Conservation (phyloP, 2,329 filamentous ascomycete genomes). For the Aspergillus flavus region DNA sequence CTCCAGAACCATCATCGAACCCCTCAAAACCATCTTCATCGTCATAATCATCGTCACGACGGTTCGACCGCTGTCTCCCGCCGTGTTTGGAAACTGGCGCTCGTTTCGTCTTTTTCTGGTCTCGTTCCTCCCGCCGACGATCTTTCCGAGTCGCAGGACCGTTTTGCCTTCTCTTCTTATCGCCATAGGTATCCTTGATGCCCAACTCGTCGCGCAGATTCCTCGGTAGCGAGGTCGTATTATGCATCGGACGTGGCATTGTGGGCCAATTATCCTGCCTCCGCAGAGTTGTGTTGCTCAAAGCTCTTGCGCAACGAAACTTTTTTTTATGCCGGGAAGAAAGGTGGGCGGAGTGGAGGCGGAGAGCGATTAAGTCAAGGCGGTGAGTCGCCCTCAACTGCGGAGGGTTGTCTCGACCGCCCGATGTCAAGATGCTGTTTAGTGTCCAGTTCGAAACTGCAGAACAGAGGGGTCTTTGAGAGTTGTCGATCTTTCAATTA, state of each 20-base stretch:
- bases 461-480: neutral
- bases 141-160: constrained; percentile 59
- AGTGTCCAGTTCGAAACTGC: neutral
- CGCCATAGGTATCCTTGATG: constrained; percentile 38
- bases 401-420: constrained; percentile 12
- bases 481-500: neutral
- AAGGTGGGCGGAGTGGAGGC: constrained; percentile 24
- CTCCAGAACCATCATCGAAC: constrained; percentile 26
- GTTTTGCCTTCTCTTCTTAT: constrained; percentile 34
- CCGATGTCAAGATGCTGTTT: constrained; percentile 6
- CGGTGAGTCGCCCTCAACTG: constrained; percentile 19
- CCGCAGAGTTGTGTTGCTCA: neutral
- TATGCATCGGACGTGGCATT: constrained; percentile 42
- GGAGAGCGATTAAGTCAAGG: constrained; percentile 15
- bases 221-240: constrained; percentile 47
- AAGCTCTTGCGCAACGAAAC: constrained; percentile 7
- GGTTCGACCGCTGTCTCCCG: constrained; percentile 10
- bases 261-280: constrained; percentile 9
- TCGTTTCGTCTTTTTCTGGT: constrained; percentile 58
- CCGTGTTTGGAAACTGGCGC: constrained; percentile 20
- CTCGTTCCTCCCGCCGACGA: constrained; percentile 66
- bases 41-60: constrained; percentile 14
- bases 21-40: constrained; percentile 25
- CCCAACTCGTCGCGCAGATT: constrained; percentile 44
- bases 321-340: constrained; percentile 29